Conservation (phyloP, 2,329 filamentous ascomycete species). For the Phialemoniopsis sp. region DNA sequence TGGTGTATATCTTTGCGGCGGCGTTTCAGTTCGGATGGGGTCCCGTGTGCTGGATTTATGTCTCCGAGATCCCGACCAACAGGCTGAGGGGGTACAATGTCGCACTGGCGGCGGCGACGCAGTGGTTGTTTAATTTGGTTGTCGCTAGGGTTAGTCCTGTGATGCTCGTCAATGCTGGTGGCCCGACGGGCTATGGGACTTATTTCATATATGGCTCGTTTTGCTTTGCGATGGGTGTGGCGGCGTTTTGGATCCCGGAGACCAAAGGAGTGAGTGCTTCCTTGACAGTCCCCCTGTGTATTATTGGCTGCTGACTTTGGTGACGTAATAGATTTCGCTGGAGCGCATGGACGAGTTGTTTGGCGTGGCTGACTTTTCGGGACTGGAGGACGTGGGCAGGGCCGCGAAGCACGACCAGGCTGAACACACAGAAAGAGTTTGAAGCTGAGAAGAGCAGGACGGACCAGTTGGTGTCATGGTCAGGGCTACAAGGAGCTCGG, state of each 20-base stretch:
- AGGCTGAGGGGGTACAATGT: constrained; percentile 56
- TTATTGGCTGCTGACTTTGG: too few species aligned
- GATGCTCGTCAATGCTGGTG: constrained; percentile 44
- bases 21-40: constrained; percentile 63
- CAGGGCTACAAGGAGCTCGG: too few species aligned
- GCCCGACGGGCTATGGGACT: constrained; percentile 28
- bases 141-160: constrained; percentile 56
- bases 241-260: constrained; percentile 39
- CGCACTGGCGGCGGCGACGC: constrained; percentile 55
- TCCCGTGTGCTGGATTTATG: constrained; percentile 56
- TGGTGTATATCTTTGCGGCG: constrained; percentile 59
- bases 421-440: too few species aligned
- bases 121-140: constrained; percentile 63
- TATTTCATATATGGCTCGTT: constrained; percentile 57
- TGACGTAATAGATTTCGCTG: constrained; percentile 9
- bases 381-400: constrained; percentile 11
- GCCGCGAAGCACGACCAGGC: constrained; percentile 4
- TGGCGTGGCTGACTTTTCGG: constrained; percentile 13
- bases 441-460: too few species aligned
- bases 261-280: constrained; percentile 52
- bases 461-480: too few species aligned
- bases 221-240: constrained; percentile 51
- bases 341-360: constrained; percentile 20
- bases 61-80: constrained; percentile 58
- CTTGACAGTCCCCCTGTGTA: too few species aligned